Evolutionary conservation across 2,329 filamentous ascomycete species (phyloP), one percentile per base, ranked within the genome.

Genomic region (Beauveria sp.): DNA sequence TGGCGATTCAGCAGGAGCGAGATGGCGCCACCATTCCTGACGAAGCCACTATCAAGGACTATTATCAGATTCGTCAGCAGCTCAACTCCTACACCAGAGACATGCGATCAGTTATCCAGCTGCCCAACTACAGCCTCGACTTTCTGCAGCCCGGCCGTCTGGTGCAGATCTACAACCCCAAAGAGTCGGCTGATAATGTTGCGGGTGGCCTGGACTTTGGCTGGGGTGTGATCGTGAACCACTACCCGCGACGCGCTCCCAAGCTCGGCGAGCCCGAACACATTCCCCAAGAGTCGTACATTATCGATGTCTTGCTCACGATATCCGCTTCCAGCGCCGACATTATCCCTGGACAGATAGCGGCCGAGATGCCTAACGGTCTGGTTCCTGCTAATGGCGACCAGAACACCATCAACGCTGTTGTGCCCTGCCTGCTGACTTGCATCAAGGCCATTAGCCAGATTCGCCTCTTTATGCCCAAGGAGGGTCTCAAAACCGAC

Each of bases 111-210:
- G 92, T 98, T 46, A 95, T 98, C 66, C 96, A 91, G 68, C 92
- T 96, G 69, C 95, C 95, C 0, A 89, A 88, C 66, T 89, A 98
- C 75, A 91, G 89, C 68, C 73, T 93, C 42, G 86, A 89, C 53
- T 99, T 91, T 72, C 78, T 99, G 70, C 90, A 96, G 68, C 82
- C 88, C 14, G 95, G 95, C n/a, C 89, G 95, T 12, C 76, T 98
- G 43, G 86, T 99, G 38, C 88, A 89, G 65, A 88, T 99, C 69
- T 93, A 92, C 72, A 86, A 93, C 71, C 82, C 83, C 6, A 78
- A 77, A 63, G 71, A 75, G 38, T 69, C 82, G 79, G 69, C 72
- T 0, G 74, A 75, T 38, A 73, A 71, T 9, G 72, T 75, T 4
- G 63, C 67, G 1, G 71, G 71, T 1, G 66, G 66, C n/a, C 66